A percentile compares a stretch with the other conserved stretches of the same genome.
Conservation (phyloP, 371 early-diverging fungal genomes). For the Dinochytrium kinnereticum region DNA sequence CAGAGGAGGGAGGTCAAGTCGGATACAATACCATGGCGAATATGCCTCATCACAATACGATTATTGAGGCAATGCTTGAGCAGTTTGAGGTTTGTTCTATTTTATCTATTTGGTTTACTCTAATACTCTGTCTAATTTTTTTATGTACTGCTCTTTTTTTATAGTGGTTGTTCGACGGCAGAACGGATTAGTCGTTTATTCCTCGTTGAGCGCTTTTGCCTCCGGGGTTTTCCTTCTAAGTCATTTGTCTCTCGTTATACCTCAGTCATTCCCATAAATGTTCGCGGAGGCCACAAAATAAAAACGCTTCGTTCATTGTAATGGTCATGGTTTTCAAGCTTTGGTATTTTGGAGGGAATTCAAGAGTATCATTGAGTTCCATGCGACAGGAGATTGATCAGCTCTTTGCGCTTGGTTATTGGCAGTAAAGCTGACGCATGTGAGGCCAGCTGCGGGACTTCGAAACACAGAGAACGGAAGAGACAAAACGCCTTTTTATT, state of each 20-base stretch:
- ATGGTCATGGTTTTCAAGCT: too few relatives aligned
- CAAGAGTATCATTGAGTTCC: not conserved
- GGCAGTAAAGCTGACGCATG: too few relatives aligned
- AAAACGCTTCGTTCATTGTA: too few relatives aligned
- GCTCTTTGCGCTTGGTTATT: too few relatives aligned
- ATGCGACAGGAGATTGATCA: too few relatives aligned
- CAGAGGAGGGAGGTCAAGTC: conserved; percentile 43
- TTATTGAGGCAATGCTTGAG: conserved; percentile 53
- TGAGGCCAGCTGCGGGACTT: too few relatives aligned
- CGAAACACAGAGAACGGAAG: too few relatives aligned
- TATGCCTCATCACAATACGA: conserved; percentile 55
- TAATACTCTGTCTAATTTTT: not conserved
- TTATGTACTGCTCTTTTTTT: not conserved
- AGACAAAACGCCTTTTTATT: too few relatives aligned
- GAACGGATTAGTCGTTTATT: conserved; percentile 26
- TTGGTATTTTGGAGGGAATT: not conserved
- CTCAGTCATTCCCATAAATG: too few relatives aligned
- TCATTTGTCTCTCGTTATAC: not conserved
- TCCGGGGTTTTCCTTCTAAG: not conserved
- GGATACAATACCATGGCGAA: conserved; percentile 54
- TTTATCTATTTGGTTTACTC: not conserved
- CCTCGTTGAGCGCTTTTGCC: not conserved
- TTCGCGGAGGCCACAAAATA: too few relatives aligned
- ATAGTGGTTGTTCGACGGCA: conserved; percentile 50
- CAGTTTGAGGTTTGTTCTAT: conserved; percentile 47